Conservation (phyloP, 2,329 filamentous ascomycete species). For the Nemania sp. region DNA sequence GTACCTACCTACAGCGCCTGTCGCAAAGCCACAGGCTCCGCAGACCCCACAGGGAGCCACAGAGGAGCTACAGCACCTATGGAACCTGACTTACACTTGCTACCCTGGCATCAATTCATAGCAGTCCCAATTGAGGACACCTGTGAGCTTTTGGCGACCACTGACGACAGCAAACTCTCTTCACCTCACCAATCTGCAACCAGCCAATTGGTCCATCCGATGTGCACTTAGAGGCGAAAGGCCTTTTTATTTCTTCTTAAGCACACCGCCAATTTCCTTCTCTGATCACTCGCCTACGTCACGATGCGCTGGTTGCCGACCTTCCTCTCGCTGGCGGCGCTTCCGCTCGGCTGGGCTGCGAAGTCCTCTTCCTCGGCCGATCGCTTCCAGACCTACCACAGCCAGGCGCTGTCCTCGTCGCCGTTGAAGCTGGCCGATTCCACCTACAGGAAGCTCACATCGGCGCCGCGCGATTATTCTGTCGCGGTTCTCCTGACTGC, state of each 20-base stretch:
- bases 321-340: conserved; percentile 61
- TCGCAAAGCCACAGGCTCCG: conserved; percentile 1
- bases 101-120: background rate
- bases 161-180: conserved; percentile 1
- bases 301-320: conserved; percentile 71
- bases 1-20: too few species aligned
- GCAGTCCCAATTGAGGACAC: conserved; percentile 27
- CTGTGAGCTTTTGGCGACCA: conserved; percentile 5
- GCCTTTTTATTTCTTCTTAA: conserved; percentile 9
- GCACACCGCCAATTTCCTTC: conserved; percentile 17
- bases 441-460: conserved; percentile 74
- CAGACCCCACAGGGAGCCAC: background rate
- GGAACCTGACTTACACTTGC: too few species aligned
- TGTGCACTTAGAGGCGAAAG: conserved; percentile 12
- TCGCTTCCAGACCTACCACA: conserved; percentile 71
- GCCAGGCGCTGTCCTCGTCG: conserved; percentile 64
- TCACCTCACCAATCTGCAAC: background rate
- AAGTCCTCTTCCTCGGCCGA: conserved; percentile 59
- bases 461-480: conserved; percentile 79
- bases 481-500: conserved; percentile 85
- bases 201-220: conserved; percentile 12
- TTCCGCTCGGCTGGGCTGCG: conserved; percentile 66
- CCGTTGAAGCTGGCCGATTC: conserved; percentile 79
- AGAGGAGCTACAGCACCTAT: too few species aligned
- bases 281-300: conserved; percentile 27